phyloP scores from a whole-genome alignment of 306 rosid species.

The Cicer yamashitae region DNA sequence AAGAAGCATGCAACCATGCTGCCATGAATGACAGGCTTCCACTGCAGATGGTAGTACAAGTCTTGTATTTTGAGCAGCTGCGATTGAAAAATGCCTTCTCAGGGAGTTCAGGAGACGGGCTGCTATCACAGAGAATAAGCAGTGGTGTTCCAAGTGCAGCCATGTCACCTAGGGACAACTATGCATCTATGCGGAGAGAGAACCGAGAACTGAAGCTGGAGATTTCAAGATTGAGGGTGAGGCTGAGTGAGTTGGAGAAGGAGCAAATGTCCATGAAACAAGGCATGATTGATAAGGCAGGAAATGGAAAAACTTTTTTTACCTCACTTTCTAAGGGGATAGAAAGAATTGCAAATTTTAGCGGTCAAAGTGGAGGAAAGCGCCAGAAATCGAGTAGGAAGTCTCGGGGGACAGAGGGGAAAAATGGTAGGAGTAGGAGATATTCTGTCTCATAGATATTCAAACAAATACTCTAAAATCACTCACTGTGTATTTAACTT shows the following conservation, averaged over 20 bases:
- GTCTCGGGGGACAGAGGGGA: constrained; percentile 64
- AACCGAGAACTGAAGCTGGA: constrained; percentile 88
- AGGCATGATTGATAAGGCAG: constrained; percentile 75
- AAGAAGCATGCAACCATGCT: constrained; percentile 92
- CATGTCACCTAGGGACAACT: constrained; percentile 87
- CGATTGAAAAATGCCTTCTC: constrained; percentile 71
- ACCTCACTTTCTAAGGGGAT: constrained; percentile 84
- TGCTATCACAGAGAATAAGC: constrained; percentile 71
- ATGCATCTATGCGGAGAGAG: constrained; percentile 84
- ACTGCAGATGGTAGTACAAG: constrained; percentile 75
- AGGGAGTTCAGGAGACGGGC: constrained; percentile 68
- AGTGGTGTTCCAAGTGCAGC: constrained; percentile 90
- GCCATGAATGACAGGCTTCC: constrained; percentile 86
- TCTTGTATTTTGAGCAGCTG: constrained; percentile 86
- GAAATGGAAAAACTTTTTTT: constrained; percentile 72
- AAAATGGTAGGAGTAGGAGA: constrained; percentile 81
- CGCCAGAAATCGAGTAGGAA: constrained; percentile 66
- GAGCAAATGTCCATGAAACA: constrained; percentile 84
- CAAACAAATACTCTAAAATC: constrained; percentile 8
- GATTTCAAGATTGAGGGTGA: constrained; percentile 83
- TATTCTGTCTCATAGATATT: constrained; percentile 61
- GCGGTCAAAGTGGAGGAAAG: constrained; percentile 65
- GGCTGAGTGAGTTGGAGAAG: constrained; percentile 92
- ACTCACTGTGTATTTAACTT: neutral
- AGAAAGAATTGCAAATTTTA: constrained; percentile 75